These are phyloP conservation scores for Stagonosporopsis vannaccii DNA, from an alignment of 2,329 filamentous ascomycete species.

Conservation along the genomic window DNA sequence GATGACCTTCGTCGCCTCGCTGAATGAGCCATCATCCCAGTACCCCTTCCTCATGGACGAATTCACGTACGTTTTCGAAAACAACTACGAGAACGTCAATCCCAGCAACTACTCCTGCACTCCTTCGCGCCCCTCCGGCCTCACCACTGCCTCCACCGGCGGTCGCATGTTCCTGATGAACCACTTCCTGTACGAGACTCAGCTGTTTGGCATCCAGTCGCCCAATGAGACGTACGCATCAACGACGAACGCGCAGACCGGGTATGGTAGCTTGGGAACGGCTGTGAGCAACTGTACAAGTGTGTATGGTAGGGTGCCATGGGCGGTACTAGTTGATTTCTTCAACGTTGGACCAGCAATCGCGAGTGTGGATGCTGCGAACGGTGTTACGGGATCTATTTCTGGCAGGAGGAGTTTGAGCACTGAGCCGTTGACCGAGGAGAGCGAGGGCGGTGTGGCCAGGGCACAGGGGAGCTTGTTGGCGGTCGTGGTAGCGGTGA, in stretches of 20 bases:
- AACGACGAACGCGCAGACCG: conserved; percentile 70
- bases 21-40: conserved; percentile 39
- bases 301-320: conserved; percentile 72
- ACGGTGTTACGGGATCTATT: conserved; percentile 57
- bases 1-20: conserved; percentile 71
- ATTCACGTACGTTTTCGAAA: conserved; percentile 76
- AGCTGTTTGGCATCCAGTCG: conserved; percentile 52
- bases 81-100: conserved; percentile 68
- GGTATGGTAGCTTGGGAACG: conserved; percentile 61
- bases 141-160: conserved; percentile 58
- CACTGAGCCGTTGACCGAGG: conserved; percentile 25
- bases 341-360: conserved; percentile 77
- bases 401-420: conserved; percentile 37
- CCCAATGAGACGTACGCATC: conserved; percentile 61
- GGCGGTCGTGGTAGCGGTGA: conserved; percentile 42
- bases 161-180: conserved; percentile 77
- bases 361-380: conserved; percentile 73
- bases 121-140: conserved; percentile 67
- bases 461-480: conserved; percentile 31
- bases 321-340: conserved; percentile 81
- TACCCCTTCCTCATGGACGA: conserved; percentile 69
- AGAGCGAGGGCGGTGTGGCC: conserved; percentile 21
- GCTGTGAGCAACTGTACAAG: conserved; percentile 49
- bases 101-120: conserved; percentile 74
- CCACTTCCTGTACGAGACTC: conserved; percentile 74